A percentile compares a stretch with the other conserved stretches of the same genome.
These are phyloP conservation scores for Podaxis carcinomalis DNA, from an alignment of 768 basidiomycete species.

Conservation along the genomic window DNA sequence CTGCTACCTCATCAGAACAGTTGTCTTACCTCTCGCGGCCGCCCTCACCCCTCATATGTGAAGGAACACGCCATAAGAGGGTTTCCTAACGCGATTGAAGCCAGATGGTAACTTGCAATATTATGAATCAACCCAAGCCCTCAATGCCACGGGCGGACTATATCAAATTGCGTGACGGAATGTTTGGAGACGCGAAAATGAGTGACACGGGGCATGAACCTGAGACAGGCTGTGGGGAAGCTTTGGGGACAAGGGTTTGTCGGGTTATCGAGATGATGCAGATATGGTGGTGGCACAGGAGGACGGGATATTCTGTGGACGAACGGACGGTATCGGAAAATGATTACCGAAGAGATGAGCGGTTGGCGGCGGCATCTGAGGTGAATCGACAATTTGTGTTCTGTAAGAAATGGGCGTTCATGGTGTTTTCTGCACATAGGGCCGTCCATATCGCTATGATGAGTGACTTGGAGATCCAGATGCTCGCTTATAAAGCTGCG, in stretches of 20 bases:
- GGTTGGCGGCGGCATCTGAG: conserved; percentile 4
- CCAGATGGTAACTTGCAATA: neutral
- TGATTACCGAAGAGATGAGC: conserved; percentile 9
- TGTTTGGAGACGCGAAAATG: neutral
- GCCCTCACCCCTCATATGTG: no score
- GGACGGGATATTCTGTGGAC: neutral
- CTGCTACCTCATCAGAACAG: no score
- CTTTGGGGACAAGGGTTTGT: neutral
- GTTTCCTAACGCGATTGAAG: neutral
- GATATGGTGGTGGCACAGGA: conserved; percentile 5
- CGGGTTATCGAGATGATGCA: conserved; percentile 2
- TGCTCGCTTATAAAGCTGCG: neutral
- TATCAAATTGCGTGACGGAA: neutral
- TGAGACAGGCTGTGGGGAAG: neutral
- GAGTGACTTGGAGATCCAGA: neutral
- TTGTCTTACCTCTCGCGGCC: no score
- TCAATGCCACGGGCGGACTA: neutral
- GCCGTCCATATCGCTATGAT: conserved; percentile 6
- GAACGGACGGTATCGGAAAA: neutral
- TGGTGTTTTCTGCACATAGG: neutral
- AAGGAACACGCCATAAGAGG: no score
- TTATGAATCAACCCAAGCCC: neutral
- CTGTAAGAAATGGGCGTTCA: neutral
- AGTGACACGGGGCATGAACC: neutral
- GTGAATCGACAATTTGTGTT: neutral